Conservation (phyloP, 139 green algal species). For the Edaphochlamys debaryana region DNA sequence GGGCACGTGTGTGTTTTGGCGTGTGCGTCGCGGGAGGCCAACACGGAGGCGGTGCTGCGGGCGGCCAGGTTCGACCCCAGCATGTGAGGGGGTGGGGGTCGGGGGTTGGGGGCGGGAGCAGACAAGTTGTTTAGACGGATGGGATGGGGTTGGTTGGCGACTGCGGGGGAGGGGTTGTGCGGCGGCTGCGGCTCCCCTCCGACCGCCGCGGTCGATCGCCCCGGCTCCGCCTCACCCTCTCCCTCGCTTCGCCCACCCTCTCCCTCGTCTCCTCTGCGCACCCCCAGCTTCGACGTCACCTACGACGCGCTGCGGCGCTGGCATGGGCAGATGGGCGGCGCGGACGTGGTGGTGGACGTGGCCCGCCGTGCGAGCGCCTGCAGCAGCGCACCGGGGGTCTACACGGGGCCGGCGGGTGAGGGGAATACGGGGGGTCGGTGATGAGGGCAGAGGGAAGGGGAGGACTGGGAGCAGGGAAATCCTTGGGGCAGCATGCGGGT, state of each 20-base stretch:
- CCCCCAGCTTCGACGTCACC: constrained; percentile 9
- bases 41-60: not conserved
- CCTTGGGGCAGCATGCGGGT: no score
- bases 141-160: no score
- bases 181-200: no score
- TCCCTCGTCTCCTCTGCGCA: no score
- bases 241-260: no score
- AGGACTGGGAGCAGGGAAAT: no score
- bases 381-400: not conserved
- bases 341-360: constrained; percentile 17
- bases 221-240: no score
- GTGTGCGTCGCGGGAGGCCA: constrained; percentile 9
- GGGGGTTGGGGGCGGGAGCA: no score
- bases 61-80: not conserved
- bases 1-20: not conserved
- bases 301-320: constrained; percentile 29
- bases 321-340: constrained; percentile 19
- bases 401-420: not conserved
- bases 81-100: not conserved
- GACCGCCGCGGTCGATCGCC: no score
- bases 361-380: not conserved
- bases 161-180: no score
- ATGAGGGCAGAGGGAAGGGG: no score
- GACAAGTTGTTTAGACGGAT: no score
- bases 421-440: not conserved